A percentile compares a stretch with the other conserved stretches of the same genome.
phyloP scores from a whole-genome alignment of 345 rosid genomes.

The Eucalyptus fibrosa region DNA sequence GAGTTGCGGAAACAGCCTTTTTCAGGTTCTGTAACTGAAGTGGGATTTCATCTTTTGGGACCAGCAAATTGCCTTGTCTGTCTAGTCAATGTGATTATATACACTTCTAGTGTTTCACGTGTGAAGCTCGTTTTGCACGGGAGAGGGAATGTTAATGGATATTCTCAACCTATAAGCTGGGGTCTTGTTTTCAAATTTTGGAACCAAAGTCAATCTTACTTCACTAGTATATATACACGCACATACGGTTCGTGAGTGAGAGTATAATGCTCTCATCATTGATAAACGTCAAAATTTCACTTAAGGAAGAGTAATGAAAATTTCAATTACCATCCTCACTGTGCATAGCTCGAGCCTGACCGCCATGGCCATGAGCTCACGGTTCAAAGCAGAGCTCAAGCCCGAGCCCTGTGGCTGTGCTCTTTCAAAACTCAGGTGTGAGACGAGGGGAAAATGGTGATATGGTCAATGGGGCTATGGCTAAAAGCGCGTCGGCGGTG shows the following conservation, averaged over 20 bases:
- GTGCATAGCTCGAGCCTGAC: background rate
- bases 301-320: background rate
- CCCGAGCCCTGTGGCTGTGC: background rate
- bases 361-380: background rate
- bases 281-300: background rate
- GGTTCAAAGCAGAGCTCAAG: background rate
- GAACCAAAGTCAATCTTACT: background rate
- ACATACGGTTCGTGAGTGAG: background rate
- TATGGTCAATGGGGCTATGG: background rate
- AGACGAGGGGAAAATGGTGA: background rate
- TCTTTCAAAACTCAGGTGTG: background rate
- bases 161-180: background rate
- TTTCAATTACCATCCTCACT: background rate
- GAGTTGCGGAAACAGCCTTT: background rate
- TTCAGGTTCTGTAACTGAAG: background rate
- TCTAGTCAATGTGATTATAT: background rate
- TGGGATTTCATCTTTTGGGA: background rate
- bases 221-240: background rate
- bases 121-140: background rate
- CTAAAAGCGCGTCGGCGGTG: accelerated
- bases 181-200: background rate
- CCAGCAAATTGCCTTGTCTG: background rate
- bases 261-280: background rate
- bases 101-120: background rate
- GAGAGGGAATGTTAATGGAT: background rate